These are phyloP conservation scores for Hypoxylon trugodes DNA, from an alignment of 495 filamentous ascomycete species.

Conservation along the genomic window DNA sequence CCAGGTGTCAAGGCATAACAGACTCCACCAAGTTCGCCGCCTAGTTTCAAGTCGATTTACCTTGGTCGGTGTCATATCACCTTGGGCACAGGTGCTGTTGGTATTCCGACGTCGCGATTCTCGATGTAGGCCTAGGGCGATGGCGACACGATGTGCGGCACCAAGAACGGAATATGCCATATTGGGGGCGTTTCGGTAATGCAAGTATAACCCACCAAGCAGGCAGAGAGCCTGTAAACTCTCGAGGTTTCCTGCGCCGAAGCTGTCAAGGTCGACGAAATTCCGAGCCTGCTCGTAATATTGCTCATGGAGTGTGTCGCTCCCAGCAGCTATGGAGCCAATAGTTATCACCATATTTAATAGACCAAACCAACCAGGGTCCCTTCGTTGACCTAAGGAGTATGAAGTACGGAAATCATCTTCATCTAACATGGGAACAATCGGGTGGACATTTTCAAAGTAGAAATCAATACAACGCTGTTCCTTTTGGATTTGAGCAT, in stretches of 20 bases:
- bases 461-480: slow-evolving; percentile 43
- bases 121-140: slow-evolving; percentile 40
- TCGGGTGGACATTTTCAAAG: slow-evolving; percentile 40
- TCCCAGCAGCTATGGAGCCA: slow-evolving; percentile 41
- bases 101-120: slow-evolving; percentile 27
- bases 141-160: slow-evolving; percentile 37
- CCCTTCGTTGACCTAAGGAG: slow-evolving; percentile 26
- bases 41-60: slow-evolving; percentile 27
- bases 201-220: slow-evolving; percentile 37
- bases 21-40: slow-evolving; percentile 42
- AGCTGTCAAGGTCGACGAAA: slow-evolving; percentile 39
- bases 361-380: slow-evolving; percentile 39
- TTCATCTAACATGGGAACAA: slow-evolving; percentile 40
- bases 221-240: slow-evolving; percentile 40
- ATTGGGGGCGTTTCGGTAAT: slow-evolving; percentile 42
- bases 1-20: slow-evolving; percentile 44
- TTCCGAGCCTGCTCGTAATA: slow-evolving; percentile 40
- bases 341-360: slow-evolving; percentile 42
- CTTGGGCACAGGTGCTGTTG: neutral
- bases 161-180: slow-evolving; percentile 44
- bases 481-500: slow-evolving; percentile 34
- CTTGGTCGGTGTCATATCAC: neutral
- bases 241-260: slow-evolving; percentile 40
- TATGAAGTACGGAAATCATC: slow-evolving; percentile 37
- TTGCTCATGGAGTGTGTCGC: slow-evolving; percentile 33